A percentile compares a stretch with the other conserved stretches of the same genome.
Conservation (phyloP, 768 basidiomycete genomes). For the Serendipita vermifera region DNA sequence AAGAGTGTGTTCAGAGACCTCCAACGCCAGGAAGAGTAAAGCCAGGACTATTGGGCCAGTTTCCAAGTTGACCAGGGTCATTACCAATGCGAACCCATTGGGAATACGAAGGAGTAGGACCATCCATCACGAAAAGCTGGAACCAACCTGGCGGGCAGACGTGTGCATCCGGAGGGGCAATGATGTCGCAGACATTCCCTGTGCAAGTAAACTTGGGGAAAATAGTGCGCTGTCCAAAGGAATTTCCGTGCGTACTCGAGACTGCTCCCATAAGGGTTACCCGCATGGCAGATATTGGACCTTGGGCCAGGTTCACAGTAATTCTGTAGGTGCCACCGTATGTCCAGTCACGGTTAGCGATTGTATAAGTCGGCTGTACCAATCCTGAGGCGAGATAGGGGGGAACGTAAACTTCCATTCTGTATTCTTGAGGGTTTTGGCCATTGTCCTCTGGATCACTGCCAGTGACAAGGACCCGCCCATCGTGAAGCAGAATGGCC, state of each 20-base stretch:
- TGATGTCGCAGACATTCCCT: slow-evolving; percentile 14
- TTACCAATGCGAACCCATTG: slow-evolving; percentile 16
- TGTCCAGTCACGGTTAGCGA: slow-evolving; percentile 50
- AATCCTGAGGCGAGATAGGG: slow-evolving; percentile 16
- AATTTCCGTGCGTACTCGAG: slow-evolving; percentile 15
- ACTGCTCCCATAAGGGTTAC: slow-evolving; percentile 14
- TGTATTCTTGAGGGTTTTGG: slow-evolving; percentile 17
- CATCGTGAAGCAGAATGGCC: slow-evolving; percentile 17
- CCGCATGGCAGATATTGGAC: slow-evolving; percentile 22
- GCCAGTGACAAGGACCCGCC: slow-evolving; percentile 16
- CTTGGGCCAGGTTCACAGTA: slow-evolving; percentile 29
- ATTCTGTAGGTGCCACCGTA: slow-evolving; percentile 45
- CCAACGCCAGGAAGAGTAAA: slow-evolving; percentile 58
- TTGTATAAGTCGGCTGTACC: slow-evolving; percentile 24
- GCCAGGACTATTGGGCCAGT: slow-evolving; percentile 59
- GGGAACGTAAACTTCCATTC: slow-evolving; percentile 16
- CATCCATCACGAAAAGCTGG: slow-evolving; percentile 15
- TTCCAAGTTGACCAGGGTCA: slow-evolving; percentile 44
- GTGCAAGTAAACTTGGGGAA: slow-evolving; percentile 15
- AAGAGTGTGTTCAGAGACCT: too few species aligned
- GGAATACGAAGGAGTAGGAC: slow-evolving; percentile 13
- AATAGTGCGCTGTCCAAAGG: slow-evolving; percentile 14
- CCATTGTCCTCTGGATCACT: slow-evolving; percentile 16
- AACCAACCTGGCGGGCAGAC: slow-evolving; percentile 16
- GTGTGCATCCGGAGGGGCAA: slow-evolving; percentile 15